Evolutionary conservation across 768 basidiomycete genomes (phyloP).

Genomic region (Lyophyllum decastes): DNA sequence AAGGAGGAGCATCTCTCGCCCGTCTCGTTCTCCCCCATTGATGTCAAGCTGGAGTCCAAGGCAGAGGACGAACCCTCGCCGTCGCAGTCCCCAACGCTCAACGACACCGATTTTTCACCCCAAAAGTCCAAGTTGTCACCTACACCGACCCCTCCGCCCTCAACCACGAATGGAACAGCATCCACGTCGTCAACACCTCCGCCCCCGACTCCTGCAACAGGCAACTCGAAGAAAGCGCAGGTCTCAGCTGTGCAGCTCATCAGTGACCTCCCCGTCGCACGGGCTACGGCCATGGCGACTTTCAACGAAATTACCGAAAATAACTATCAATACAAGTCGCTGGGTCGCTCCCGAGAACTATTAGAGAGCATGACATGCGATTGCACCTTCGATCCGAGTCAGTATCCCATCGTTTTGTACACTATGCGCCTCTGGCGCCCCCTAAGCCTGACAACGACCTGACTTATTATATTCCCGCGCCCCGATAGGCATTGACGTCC

Average conservation of each 20-base stretch:
- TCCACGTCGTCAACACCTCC: conserved; percentile 45
- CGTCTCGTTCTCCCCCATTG: conserved; percentile 28
- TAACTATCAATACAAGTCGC: conserved; percentile 82
- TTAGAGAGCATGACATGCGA: conserved; percentile 97
- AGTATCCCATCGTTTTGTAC: conserved; percentile 36
- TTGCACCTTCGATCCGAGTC: conserved; percentile 82
- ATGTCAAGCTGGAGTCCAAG: conserved; percentile 34
- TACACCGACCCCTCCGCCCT: conserved; percentile 34
- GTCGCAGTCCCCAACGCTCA: conserved; percentile 37
- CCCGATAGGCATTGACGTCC: conserved; percentile 56
- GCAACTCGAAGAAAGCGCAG: conserved; percentile 35
- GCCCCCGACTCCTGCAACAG: conserved; percentile 25
- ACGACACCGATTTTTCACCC: conserved; percentile 30
- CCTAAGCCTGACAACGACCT: conserved; percentile 6
- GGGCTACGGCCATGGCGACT: conserved; percentile 66
- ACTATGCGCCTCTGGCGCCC: not conserved
- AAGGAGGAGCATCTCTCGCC: conserved; percentile 27
- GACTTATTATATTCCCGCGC: conserved; percentile 3
- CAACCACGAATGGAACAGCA: conserved; percentile 31
- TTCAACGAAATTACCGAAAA: conserved; percentile 78
- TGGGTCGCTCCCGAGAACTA: conserved; percentile 87
- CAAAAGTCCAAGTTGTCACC: conserved; percentile 36
- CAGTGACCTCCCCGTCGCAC: conserved; percentile 75
- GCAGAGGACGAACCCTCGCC: conserved; percentile 28
- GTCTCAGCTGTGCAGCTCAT: conserved; percentile 65